These are phyloP conservation scores for Pythium rhizo-oryzae DNA, from an alignment of 352 stramenopile genomes.

Conservation along the genomic window DNA sequence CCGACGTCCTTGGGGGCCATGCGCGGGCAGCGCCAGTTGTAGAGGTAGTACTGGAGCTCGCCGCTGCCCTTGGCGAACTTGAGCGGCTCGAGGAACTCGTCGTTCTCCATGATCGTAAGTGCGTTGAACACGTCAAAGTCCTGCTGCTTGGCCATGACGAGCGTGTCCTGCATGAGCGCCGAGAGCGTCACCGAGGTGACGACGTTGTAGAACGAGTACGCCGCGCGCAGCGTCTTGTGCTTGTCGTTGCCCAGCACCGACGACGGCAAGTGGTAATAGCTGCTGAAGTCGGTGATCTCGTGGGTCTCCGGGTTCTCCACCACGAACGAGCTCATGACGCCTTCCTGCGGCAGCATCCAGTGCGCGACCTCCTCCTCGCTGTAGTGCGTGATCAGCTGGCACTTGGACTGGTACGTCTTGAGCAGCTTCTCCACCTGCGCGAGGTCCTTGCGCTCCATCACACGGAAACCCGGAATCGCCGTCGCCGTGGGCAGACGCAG, in stretches of 20 bases:
- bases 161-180: conserved; percentile 69
- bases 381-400: conserved; percentile 88
- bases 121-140: conserved; percentile 72
- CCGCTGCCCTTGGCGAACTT: conserved; percentile 67
- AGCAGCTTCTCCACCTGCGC: conserved; percentile 52
- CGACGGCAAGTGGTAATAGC: conserved; percentile 98
- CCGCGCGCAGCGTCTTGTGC: conserved; percentile 96
- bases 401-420: conserved; percentile 57
- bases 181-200: conserved; percentile 60
- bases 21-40: conserved; percentile 76
- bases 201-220: conserved; percentile 99
- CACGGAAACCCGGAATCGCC: conserved; percentile 43
- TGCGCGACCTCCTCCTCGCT: conserved; percentile 94
- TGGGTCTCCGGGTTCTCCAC: conserved; percentile 72
- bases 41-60: conserved; percentile 77
- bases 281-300: conserved; percentile 94
- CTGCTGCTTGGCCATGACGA: conserved; percentile 59
- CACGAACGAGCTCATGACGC: conserved; percentile 96
- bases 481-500: conserved; percentile 80
- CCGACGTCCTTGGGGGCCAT: conserved; percentile 58
- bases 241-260: conserved; percentile 95
- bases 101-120: conserved; percentile 70
- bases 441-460: conserved; percentile 62
- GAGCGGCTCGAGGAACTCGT: conserved; percentile 51
- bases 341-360: conserved; percentile 96